A percentile compares a stretch with the other conserved stretches of the same genome.
Conservation (phyloP, 192 early-diverging fungal species). For the Coemansia sp. region DNA sequence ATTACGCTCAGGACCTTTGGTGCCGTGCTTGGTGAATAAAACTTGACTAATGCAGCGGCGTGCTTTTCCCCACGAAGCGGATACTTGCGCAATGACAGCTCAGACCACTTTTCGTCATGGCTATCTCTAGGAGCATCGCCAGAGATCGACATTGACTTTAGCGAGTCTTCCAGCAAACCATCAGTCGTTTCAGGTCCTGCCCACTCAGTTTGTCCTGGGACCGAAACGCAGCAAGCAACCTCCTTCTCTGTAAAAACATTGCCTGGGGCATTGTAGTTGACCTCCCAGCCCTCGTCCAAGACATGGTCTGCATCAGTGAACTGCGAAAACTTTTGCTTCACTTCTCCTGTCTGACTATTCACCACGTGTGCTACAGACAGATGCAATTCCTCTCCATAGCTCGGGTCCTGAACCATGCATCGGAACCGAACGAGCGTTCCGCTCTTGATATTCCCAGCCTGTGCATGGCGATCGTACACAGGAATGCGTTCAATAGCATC, state of each 20-base stretch:
- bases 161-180: conserved; percentile 17
- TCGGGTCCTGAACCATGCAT: conserved; percentile 81
- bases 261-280: conserved; percentile 30
- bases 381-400: conserved; percentile 66
- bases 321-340: conserved; percentile 44
- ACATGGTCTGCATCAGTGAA: conserved; percentile 46
- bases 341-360: conserved; percentile 41
- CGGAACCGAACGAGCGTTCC: conserved; percentile 67
- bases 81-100: conserved; percentile 53
- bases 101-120: neutral
- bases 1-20: conserved; percentile 62
- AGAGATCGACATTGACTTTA: conserved; percentile 40
- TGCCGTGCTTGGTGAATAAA: conserved; percentile 53
- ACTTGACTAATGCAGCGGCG: conserved; percentile 65
- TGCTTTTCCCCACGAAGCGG: conserved; percentile 63
- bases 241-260: conserved; percentile 64
- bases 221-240: conserved; percentile 68
- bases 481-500: conserved; percentile 28
- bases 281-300: conserved; percentile 43
- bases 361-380: conserved; percentile 38
- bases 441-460: conserved; percentile 2
- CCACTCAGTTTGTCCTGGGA: conserved; percentile 71
- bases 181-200: conserved; percentile 11
- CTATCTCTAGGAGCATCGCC: neutral
- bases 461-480: conserved; percentile 7